Evolutionary conservation across 768 basidiomycete genomes (phyloP), one percentile per base, ranked within the genome.

Genomic region (Lentinula detonsa): DNA sequence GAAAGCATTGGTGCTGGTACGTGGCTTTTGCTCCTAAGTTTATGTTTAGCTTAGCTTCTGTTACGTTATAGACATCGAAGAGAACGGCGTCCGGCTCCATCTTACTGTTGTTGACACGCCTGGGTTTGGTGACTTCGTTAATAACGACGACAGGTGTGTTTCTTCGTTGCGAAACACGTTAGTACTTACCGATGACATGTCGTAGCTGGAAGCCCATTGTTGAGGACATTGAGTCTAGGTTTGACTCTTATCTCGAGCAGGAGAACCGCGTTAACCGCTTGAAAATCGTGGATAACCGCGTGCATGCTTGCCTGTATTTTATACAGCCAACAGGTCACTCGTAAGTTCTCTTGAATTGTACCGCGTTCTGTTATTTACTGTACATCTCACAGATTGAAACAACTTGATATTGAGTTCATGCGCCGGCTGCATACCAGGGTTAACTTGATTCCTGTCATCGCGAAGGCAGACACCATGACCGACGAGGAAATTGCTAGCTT

Each of bases 331-430:
- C 96, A 1, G 96, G 97, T 62, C 97, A 99, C 74, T 88, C 95
- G 93, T 97, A 73, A 78, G 93, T 77, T 37, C 37, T 52, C 31
- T 51, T 71, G n/a, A 18, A 54, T 35, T 43, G 49, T 23, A 28
- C 37, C 0, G 31, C 10, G 16, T 23, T 43, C 35, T 45, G 37
- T 56, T 53, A 60, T 39, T 52, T 40, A n/a, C 11, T 52, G 37
- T 28, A 15, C 33, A 6, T 49, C 28, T 6, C 37, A 39, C 65
- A 98, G 95, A 10, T 81, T 99, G 69, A 98, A 98, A 77, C 95
- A 95, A 64, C 90, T 99, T 69, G 97, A 99, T 74, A 91, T 99
- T 63, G 97, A 98, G 74, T 97, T 98, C 76, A 98, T 99, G 97
- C 88, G 94, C 65, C 84, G 95, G 66, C 85, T 99, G 43, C 95